Conservation (phyloP, 805 yeast species). For the Wickerhamiella vanderwaltii region DNA sequence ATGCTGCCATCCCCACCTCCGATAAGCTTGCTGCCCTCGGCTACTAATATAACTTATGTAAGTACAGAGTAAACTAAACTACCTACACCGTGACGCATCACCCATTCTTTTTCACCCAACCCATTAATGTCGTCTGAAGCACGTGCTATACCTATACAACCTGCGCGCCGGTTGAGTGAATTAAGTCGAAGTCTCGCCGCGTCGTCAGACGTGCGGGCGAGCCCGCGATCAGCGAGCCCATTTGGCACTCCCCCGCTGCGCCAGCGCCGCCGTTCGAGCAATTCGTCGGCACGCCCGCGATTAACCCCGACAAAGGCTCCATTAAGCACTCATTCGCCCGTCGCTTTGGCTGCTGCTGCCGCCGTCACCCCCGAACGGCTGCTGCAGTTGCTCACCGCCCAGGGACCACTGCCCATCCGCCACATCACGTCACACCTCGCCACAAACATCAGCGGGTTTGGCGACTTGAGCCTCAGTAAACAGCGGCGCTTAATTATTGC, state of each 20-base stretch:
- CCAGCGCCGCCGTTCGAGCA: slow-evolving; percentile 11
- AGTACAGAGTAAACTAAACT: no score
- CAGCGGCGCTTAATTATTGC: slow-evolving; percentile 85
- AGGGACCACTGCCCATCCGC: slow-evolving; percentile 85
- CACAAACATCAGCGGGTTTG: slow-evolving; percentile 64
- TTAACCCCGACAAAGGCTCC: slow-evolving; percentile 19
- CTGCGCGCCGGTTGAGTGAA: no score
- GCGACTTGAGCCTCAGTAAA: slow-evolving; percentile 67
- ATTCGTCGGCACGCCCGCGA: slow-evolving; percentile 8
- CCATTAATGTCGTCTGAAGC: no score
- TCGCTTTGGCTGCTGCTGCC: slow-evolving; percentile 77
- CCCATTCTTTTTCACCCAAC: no score
- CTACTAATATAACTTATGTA: slow-evolving; percentile 46
- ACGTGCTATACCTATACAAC: no score
- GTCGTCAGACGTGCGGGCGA: not conserved
- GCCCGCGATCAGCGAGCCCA: slow-evolving; percentile 1
- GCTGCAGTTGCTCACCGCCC: slow-evolving; percentile 51
- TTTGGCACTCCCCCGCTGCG: slow-evolving; percentile 7
- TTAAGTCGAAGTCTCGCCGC: no score
- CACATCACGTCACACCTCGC: slow-evolving; percentile 74
- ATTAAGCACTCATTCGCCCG: slow-evolving; percentile 61
- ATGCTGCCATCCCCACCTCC: slow-evolving; percentile 77
- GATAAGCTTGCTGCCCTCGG: slow-evolving; percentile 93
- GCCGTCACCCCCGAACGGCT: slow-evolving; percentile 70
- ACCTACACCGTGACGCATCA: no score